A percentile compares a stretch with the other conserved stretches of the same genome.
These are phyloP conservation scores for Fusarium sublunatum DNA, from an alignment of 2,329 filamentous ascomycete genomes.

Conservation along the genomic window DNA sequence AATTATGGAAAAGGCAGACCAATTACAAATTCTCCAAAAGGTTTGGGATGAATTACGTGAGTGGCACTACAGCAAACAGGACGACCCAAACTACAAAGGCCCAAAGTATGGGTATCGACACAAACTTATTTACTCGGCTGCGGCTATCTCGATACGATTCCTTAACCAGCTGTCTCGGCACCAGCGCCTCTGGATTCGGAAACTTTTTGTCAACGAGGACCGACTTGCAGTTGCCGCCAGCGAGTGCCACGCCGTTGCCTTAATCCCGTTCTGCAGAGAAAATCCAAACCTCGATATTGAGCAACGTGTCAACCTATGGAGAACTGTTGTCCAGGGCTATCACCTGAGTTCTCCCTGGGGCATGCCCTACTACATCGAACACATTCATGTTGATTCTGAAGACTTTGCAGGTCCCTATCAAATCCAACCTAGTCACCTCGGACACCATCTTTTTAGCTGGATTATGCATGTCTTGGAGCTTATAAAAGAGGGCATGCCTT, in stretches of 20 bases:
- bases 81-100: fast-evolving
- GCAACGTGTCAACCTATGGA: slow-evolving; percentile 14
- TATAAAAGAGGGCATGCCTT: background rate
- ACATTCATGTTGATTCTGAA: too few relatives aligned
- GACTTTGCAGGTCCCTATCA: too few relatives aligned
- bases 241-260: background rate
- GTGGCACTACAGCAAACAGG: background rate
- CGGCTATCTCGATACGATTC: slow-evolving; percentile 9
- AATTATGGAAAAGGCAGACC: background rate
- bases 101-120: background rate
- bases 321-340: background rate
- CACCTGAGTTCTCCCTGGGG: too few relatives aligned
- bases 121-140: slow-evolving; percentile 11
- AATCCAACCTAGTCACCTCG: too few relatives aligned
- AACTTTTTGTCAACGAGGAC: slow-evolving; percentile 10
- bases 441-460: background rate
- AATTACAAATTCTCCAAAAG: background rate
- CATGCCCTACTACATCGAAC: too few relatives aligned
- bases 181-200: background rate
- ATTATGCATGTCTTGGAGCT: background rate
- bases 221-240: fast-evolving
- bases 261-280: slow-evolving; percentile 27
- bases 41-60: background rate
- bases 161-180: background rate
- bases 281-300: slow-evolving; percentile 18